phyloP scores from a whole-genome alignment of 2,329 filamentous ascomycete genomes.

The Alternaria hordeiaustralica region DNA sequence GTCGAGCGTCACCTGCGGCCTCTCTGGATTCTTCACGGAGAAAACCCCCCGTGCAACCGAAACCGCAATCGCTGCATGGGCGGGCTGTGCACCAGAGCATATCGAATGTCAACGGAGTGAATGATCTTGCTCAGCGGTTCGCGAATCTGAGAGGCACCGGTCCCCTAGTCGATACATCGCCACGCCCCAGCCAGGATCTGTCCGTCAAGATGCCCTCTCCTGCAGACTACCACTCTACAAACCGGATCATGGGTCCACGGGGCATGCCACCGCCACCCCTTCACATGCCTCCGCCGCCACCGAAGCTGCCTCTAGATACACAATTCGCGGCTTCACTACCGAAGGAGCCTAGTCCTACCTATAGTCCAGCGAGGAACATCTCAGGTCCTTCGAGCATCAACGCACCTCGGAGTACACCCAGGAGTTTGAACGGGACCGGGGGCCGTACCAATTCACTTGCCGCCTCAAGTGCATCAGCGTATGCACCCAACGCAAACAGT shows the following conservation, averaged over 20 bases:
- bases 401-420: slow-evolving; percentile 68
- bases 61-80: slow-evolving; percentile 71
- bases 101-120: slow-evolving; percentile 27
- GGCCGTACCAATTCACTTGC: slow-evolving; percentile 63
- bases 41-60: slow-evolving; percentile 64
- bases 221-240: slow-evolving; percentile 43
- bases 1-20: slow-evolving; percentile 25
- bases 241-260: slow-evolving; percentile 57
- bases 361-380: slow-evolving; percentile 77
- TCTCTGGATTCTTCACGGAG: slow-evolving; percentile 29
- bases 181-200: slow-evolving; percentile 33
- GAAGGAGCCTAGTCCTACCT: slow-evolving; percentile 76
- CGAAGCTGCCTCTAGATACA: slow-evolving; percentile 59
- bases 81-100: slow-evolving; percentile 58
- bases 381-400: slow-evolving; percentile 69
- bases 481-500: slow-evolving; percentile 47
- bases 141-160: slow-evolving; percentile 41
- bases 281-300: slow-evolving; percentile 44
- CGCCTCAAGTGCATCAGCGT: slow-evolving; percentile 46
- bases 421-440: slow-evolving; percentile 64
- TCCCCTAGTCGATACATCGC: slow-evolving; percentile 29
- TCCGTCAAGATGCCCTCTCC: slow-evolving; percentile 53
- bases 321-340: slow-evolving; percentile 65
- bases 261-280: slow-evolving; percentile 56
- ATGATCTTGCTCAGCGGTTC: slow-evolving; percentile 48